These are phyloP conservation scores for Monilinia fructigena DNA, from an alignment of 2,329 filamentous ascomycete genomes.

Conservation along the genomic window DNA sequence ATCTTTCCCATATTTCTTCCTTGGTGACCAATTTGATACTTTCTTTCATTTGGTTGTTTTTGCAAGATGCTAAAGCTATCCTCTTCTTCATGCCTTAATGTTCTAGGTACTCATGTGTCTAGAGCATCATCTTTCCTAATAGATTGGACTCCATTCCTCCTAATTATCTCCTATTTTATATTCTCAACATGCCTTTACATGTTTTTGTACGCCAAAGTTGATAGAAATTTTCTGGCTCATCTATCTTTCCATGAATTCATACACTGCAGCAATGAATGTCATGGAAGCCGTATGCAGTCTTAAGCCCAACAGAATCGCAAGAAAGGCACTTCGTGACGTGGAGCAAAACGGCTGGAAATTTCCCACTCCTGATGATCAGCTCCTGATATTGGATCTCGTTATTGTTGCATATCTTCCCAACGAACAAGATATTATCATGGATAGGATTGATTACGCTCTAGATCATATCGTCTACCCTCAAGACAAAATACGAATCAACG, in stretches of 20 bases:
- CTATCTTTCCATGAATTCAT: conserved; percentile 47
- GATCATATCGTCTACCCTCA: conserved; percentile 48
- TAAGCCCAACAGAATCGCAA: conserved; percentile 41
- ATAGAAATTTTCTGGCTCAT: conserved; percentile 47
- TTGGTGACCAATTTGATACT: neutral
- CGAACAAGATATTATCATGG: conserved; percentile 51
- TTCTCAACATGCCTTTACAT: conserved; percentile 46
- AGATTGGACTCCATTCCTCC: conserved; percentile 45
- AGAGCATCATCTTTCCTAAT: conserved; percentile 21
- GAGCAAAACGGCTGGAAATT: conserved; percentile 45
- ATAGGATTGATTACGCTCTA: conserved; percentile 47
- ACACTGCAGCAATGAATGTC: conserved; percentile 46
- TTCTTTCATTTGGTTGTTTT: neutral
- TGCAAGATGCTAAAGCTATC: conserved; percentile 8
- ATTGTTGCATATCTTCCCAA: conserved; percentile 53
- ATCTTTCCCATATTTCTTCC: neutral
- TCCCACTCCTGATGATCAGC: conserved; percentile 43
- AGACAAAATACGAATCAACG: conserved; percentile 48
- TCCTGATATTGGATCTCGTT: conserved; percentile 47
- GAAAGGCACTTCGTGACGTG: conserved; percentile 42
- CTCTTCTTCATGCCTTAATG: neutral
- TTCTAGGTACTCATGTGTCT: neutral
- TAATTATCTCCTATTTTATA: conserved; percentile 45
- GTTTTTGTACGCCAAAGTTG: conserved; percentile 41
- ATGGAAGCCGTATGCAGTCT: conserved; percentile 45